A percentile compares a stretch with the other conserved stretches of the same genome.
Conservation (phyloP, 2,329 filamentous ascomycete species). For the Uncinocarpus reesii region DNA sequence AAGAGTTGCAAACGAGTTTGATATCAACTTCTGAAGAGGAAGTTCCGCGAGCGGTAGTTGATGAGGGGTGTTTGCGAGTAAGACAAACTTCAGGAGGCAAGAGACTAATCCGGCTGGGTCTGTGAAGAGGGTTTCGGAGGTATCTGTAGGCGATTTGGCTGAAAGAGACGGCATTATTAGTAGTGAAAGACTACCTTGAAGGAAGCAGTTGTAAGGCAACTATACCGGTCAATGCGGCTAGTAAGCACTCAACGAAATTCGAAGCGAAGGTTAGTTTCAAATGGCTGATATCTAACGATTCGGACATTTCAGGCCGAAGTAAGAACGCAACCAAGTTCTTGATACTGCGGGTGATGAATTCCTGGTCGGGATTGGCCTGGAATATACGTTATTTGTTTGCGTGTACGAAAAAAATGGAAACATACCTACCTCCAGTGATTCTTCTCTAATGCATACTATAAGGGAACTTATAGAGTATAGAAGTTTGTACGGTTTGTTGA, state of each 20-base stretch:
- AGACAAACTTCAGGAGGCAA: slow-evolving; percentile 30
- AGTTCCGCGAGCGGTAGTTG: slow-evolving; percentile 15
- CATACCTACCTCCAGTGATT: slow-evolving; percentile 29
- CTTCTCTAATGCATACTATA: slow-evolving; percentile 48
- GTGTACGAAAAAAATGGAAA: background rate
- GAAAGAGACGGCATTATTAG: background rate
- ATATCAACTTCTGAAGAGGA: slow-evolving; percentile 30
- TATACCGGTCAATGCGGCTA: slow-evolving; percentile 47
- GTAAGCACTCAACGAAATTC: slow-evolving; percentile 48
- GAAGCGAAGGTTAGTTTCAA: slow-evolving; percentile 44
- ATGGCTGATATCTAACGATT: slow-evolving; percentile 35
- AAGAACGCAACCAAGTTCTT: slow-evolving; percentile 51
- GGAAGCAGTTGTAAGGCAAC: background rate
- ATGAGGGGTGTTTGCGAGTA: slow-evolving; percentile 20
- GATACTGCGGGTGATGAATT: slow-evolving; percentile 38
- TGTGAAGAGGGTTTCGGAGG: slow-evolving; percentile 24
- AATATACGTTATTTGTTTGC: background rate
- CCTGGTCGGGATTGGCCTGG: slow-evolving; percentile 26
- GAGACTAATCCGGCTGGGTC: slow-evolving; percentile 31
- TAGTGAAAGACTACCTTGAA: background rate
- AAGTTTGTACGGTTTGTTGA: slow-evolving; percentile 59
- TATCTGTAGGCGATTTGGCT: slow-evolving; percentile 23
- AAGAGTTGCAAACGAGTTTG: slow-evolving; percentile 39
- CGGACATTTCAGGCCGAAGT: slow-evolving; percentile 46
- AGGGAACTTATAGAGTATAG: slow-evolving; percentile 64